Evolutionary conservation across 352 stramenopile genomes (phyloP), one percentile per base, ranked within the genome.

Genomic region (Phytophthora syringae): DNA sequence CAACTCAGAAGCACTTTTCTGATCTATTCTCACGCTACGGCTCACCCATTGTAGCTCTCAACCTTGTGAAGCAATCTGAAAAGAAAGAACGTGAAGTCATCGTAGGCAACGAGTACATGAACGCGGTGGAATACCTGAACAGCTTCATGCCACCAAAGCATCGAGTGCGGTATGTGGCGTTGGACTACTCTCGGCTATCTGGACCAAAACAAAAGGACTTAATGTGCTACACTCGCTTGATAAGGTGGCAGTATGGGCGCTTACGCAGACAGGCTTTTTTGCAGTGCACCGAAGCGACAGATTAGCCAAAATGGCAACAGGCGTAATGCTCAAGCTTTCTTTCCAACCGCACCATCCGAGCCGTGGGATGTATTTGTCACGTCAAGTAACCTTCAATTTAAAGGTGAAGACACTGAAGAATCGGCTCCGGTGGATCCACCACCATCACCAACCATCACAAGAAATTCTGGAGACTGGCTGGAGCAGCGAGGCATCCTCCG

Each of bases 251-350:
- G 95, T 96, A 11, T 99, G 96, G 94, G 93, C 93, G 3, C 84
- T 99, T 4, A 97, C 94, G n/a, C 92, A 98, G 69, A 99, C 97
- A 15, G 95, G 95, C 1, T 98, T 99, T 99, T 99, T 64, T 99
- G 96, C 69, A 98, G 93, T 52, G 82, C 86, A 12, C 86, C 88
- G 1, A 96, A 96, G 70, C 79, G 88, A 12, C 77, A 86, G 13
- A 88, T 96, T 28, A 77, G 59, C 21, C 78, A 79, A 44, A 80
- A 81, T n/a, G 78, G 74, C 3, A 90, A 83, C 62, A 82, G 84
- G 48, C 76, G 84, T 7, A 92, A 64, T 7, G 69, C 74, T 11
- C 76, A 90, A 47, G 67, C 79, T 1, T 76, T 76, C 32, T 84
- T 77, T 27, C 60, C 71, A 13, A 73, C 36, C 12, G 43, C 60